Evolutionary conservation across 2,329 filamentous ascomycete genomes (phyloP), one percentile per base, ranked within the genome.

Genomic region (Thelonectria discophora): DNA sequence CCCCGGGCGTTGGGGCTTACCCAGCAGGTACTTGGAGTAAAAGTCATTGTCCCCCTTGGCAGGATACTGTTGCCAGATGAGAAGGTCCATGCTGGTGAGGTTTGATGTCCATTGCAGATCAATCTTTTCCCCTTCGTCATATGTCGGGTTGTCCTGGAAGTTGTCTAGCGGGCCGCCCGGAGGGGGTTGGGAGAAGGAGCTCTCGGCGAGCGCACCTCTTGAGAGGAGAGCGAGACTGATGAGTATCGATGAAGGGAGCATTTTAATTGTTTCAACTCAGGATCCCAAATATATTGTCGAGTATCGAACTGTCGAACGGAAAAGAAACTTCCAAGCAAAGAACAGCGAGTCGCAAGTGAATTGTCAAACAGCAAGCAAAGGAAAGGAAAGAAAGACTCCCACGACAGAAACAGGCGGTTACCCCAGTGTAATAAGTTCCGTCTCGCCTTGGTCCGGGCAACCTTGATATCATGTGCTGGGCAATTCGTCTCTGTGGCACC

Each of bases 41-140:
- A 27, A 27, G 3, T 49, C 43, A 58, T 52, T 49, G 12, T 52
- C 2, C 58, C 47, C 3, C 34, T n/a, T 43, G 64, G 63, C 27
- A 13, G 69, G 69, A 17, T 71, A 71, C 3, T 70, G 58, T 42
- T 71, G 69, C 67, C 67, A 70, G 24, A 71, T 49, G 2, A 68
- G 12, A 13, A 72, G 55, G 10, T 63, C 62, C 10, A 70, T 69
- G 21, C 32, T 54, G 0, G 68, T 60, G 1, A 69, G 48, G 8
- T 66, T 57, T 17, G 69, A 65, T 20, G 49, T 42, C 70, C 71
- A 73, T 57, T 71, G 63, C 20, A 73, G 50, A 12, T 69, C 63
- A 48, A 72, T 60, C 24, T 67, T 66, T 21, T 72, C 60, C 13
- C 66, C 66, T 7, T 65, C 50, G 4, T 58, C 51, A 20, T 71